phyloP scores from a whole-genome alignment of 495 filamentous ascomycete species.

The Penicillium longicatenatum region DNA sequence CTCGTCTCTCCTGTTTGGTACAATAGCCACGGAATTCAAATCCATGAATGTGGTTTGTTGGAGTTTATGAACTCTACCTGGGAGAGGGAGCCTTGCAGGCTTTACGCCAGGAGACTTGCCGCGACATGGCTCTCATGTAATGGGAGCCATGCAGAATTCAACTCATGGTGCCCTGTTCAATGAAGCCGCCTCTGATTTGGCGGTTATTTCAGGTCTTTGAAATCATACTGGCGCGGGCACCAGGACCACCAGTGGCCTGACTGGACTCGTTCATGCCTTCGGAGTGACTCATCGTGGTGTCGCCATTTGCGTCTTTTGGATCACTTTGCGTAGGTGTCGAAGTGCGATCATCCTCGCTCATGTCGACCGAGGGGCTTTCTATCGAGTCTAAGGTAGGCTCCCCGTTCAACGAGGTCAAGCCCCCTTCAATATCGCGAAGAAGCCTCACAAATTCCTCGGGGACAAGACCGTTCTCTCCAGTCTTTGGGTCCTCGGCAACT shows the following conservation, averaged over 20 bases:
- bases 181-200: conserved; percentile 14
- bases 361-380: conserved; percentile 32
- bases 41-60: neutral
- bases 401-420: conserved; percentile 50
- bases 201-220: conserved; percentile 20
- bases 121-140: neutral
- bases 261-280: conserved; percentile 6
- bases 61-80: neutral
- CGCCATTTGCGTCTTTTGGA: conserved; percentile 17
- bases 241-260: conserved; percentile 9
- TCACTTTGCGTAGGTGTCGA: conserved; percentile 33
- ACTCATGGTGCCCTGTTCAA: conserved; percentile 11
- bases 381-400: conserved; percentile 33
- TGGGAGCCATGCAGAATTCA: conserved; percentile 11
- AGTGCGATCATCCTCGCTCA: conserved; percentile 36
- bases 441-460: conserved; percentile 96
- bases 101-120: neutral
- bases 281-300: conserved; percentile 6
- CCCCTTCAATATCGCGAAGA: conserved; percentile 85
- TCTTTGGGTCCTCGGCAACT: conserved; percentile 94
- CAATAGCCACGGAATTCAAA: neutral
- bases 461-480: conserved; percentile 83
- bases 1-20: neutral
- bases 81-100: neutral
- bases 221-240: conserved; percentile 18